Evolutionary conservation across 441 rosid genomes (phyloP).

Genomic region (Jatropha podagrica): DNA sequence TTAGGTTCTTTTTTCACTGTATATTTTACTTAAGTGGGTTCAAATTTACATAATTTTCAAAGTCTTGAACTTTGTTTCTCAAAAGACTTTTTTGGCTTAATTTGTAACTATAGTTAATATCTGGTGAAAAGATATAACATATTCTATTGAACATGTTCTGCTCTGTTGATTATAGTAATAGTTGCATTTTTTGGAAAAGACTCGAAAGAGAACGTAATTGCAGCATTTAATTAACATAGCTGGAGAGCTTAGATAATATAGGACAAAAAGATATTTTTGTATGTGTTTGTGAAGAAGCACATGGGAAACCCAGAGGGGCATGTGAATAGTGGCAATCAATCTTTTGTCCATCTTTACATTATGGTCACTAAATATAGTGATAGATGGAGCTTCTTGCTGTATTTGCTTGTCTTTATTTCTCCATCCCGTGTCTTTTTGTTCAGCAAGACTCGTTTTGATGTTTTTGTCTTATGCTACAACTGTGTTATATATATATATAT

Average conservation of each 20-base stretch:
- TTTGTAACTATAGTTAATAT: constrained; percentile 29
- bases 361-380: constrained; percentile 30
- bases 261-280: constrained; percentile 18
- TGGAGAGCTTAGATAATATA: background rate
- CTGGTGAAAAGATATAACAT: constrained; percentile 32
- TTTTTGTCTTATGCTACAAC: constrained; percentile 8
- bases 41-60: constrained; percentile 22
- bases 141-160: constrained; percentile 26
- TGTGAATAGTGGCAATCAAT: constrained; percentile 35
- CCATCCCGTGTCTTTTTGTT: background rate
- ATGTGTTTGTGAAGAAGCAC: constrained; percentile 36
- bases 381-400: constrained; percentile 34
- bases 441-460: background rate
- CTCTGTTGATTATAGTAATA: constrained; percentile 14
- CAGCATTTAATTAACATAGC: constrained; percentile 16
- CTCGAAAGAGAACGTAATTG: constrained; percentile 13
- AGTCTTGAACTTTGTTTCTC: constrained; percentile 20
- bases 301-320: constrained; percentile 41
- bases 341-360: constrained; percentile 21
- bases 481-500: background rate
- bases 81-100: constrained; percentile 25
- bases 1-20: constrained; percentile 27
- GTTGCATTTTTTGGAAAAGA: background rate
- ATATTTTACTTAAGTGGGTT: constrained; percentile 25
- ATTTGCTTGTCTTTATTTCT: constrained; percentile 26